phyloP scores from a whole-genome alignment of 2,329 filamentous ascomycete species.

The Apiospora malaysiana region DNA sequence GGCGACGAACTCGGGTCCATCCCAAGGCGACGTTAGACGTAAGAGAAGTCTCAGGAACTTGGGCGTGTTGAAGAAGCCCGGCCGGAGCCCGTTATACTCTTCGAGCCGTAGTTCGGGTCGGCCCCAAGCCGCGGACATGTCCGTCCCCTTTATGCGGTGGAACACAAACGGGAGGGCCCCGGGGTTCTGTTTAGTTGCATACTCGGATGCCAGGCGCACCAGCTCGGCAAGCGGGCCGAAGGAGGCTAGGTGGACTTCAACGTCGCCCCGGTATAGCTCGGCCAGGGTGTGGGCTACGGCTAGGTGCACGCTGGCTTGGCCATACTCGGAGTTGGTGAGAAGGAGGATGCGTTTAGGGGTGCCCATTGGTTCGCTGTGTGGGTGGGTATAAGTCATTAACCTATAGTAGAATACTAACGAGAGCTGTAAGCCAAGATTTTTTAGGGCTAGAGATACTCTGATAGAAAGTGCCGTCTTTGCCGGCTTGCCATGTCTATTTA shows the following conservation, averaged over 20 bases:
- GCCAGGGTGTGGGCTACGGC: background rate
- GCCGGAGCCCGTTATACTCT: conserved; percentile 35
- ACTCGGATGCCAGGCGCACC: conserved; percentile 34
- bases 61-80: conserved; percentile 42
- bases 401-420: background rate
- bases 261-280: background rate
- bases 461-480: background rate
- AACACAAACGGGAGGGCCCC: conserved; percentile 31
- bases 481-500: background rate
- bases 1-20: conserved; percentile 45
- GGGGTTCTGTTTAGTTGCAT: conserved; percentile 4
- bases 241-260: background rate
- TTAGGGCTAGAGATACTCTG: background rate
- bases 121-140: conserved; percentile 21
- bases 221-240: conserved; percentile 36
- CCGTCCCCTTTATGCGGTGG: conserved; percentile 34
- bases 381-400: background rate
- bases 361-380: background rate
- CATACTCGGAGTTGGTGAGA: conserved; percentile 22
- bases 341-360: conserved; percentile 11
- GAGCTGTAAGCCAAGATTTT: background rate
- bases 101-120: conserved; percentile 30
- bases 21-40: conserved; percentile 42
- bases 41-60: conserved; percentile 32
- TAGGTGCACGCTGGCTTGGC: background rate